Evolutionary conservation across 2,329 filamentous ascomycete species (phyloP).

Genomic region (Nigrospora osmanthi): DNA sequence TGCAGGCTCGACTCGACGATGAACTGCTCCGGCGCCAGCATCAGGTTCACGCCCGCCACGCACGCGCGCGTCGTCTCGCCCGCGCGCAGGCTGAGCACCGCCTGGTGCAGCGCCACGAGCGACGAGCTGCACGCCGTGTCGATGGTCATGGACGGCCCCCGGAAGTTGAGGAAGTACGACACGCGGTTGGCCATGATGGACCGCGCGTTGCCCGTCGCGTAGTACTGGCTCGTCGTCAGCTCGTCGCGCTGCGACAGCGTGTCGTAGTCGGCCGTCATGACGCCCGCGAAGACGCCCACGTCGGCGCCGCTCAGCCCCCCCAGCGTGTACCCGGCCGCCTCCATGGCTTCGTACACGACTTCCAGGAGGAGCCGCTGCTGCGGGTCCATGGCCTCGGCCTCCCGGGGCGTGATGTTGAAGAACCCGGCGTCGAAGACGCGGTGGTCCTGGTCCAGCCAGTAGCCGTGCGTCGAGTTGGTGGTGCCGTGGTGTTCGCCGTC

Average conservation of each 20-base stretch:
- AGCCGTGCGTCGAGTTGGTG: constrained; percentile 19
- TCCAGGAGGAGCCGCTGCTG: constrained; percentile 24
- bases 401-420: constrained; percentile 25
- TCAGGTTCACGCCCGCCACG: constrained; percentile 34
- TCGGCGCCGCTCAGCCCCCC: constrained; percentile 15
- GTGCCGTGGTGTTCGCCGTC: constrained; percentile 21
- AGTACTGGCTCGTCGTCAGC: constrained; percentile 18
- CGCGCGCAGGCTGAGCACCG: constrained; percentile 29
- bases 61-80: constrained; percentile 32
- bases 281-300: constrained; percentile 22
- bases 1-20: constrained; percentile 32
- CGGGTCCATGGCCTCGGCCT: constrained; percentile 25
- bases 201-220: constrained; percentile 23
- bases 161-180: constrained; percentile 31
- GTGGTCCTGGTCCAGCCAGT: constrained; percentile 19
- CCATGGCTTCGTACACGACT: constrained; percentile 26
- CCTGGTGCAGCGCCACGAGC: constrained; percentile 27
- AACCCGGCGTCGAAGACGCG: constrained; percentile 21
- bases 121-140: constrained; percentile 33
- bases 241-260: constrained; percentile 19
- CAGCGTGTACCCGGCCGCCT: constrained; percentile 20
- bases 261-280: constrained; percentile 24
- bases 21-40: constrained; percentile 34
- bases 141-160: constrained; percentile 28
- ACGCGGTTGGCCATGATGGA: constrained; percentile 29